Conservation (phyloP, 148 eudicot species). For the Fallopia convolvulus region DNA sequence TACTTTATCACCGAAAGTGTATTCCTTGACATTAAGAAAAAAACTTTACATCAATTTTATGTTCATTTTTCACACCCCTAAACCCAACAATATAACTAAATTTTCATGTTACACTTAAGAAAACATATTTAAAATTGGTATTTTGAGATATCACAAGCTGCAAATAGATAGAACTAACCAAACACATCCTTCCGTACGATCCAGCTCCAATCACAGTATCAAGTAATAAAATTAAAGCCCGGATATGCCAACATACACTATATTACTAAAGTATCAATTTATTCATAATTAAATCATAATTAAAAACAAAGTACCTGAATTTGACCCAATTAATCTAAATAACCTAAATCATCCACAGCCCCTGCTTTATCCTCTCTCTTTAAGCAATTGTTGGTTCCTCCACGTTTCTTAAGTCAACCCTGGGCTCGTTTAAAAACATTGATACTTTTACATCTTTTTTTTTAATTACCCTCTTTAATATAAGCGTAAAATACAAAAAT, state of each 20-base stretch:
- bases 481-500: too few relatives aligned
- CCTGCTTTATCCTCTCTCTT: not conserved
- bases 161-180: not conserved
- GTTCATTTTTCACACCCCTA: too few relatives aligned
- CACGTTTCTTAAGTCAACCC: not conserved
- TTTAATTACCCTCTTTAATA: too few relatives aligned
- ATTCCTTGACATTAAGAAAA: too few relatives aligned
- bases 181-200: not conserved
- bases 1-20: too few relatives aligned
- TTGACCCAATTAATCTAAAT: slow-evolving; percentile 4
- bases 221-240: not conserved
- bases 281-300: not conserved
- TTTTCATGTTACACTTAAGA: too few relatives aligned
- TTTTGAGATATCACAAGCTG: too few relatives aligned
- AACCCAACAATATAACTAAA: too few relatives aligned
- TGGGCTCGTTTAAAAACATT: not conserved
- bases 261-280: not conserved
- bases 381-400: not conserved
- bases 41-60: too few relatives aligned
- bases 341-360: not conserved
- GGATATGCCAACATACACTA: not conserved
- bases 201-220: not conserved
- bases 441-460: not conserved
- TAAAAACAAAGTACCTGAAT: not conserved
- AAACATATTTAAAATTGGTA: too few relatives aligned